Evolutionary conservation across 106 monocot species (phyloP).

Genomic region (Platanthera guangdongensis): DNA sequence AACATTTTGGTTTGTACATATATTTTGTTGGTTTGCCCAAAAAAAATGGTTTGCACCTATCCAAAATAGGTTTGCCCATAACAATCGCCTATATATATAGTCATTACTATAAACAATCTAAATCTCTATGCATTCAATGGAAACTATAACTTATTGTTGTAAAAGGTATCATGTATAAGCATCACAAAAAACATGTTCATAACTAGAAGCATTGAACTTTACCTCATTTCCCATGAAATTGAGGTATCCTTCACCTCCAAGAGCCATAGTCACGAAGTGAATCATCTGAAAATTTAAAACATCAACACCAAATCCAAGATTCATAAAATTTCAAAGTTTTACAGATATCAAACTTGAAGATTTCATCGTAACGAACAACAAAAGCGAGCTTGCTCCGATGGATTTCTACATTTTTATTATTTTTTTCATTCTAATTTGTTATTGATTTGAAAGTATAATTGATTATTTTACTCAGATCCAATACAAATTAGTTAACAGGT

Average conservation of each 20-base stretch:
- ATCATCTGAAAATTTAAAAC: constrained; percentile 60
- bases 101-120: not conserved
- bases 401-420: not conserved
- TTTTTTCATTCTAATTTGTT: too few species aligned
- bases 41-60: too few species aligned
- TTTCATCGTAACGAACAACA: too few species aligned
- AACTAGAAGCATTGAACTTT: not conserved
- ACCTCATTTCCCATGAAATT: constrained; percentile 99
- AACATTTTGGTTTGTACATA: too few species aligned
- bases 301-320: constrained; percentile 4
- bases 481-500: too few species aligned
- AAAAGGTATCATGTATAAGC: not conserved
- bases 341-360: too few species aligned
- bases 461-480: too few species aligned
- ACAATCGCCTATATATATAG: constrained; percentile 1
- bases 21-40: too few species aligned
- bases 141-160: not conserved
- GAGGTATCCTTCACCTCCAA: constrained; percentile 92
- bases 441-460: too few species aligned
- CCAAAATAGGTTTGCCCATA: too few species aligned
- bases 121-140: not conserved
- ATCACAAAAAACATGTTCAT: not conserved
- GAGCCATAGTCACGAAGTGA: constrained; percentile 89
- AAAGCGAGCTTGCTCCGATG: not conserved
- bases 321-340: not conserved